Conservation (phyloP, 2,329 filamentous ascomycete genomes). For the Salinomyces thailandicus region DNA sequence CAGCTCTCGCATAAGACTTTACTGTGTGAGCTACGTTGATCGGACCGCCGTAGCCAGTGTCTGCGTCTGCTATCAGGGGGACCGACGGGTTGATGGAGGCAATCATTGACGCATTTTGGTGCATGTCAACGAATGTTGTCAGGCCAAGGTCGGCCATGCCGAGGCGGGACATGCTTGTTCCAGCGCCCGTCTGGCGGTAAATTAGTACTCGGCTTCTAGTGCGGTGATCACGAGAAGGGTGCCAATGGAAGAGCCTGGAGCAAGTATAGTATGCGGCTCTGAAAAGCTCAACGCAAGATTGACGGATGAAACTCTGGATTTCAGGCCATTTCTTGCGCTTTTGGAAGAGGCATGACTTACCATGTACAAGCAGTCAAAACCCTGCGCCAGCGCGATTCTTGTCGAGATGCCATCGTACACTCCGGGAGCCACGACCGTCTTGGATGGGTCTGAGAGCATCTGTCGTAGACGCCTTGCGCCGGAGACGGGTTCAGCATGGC, state of each 20-base stretch:
- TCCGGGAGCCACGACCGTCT: slow-evolving; percentile 48
- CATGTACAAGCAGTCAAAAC: slow-evolving; percentile 59
- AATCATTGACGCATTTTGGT: slow-evolving; percentile 53
- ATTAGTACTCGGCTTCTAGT: slow-evolving; percentile 6
- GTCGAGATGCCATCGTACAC: slow-evolving; percentile 61
- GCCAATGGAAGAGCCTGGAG: too few relatives aligned
- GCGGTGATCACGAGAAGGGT: too few relatives aligned
- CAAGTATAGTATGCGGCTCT: too few relatives aligned
- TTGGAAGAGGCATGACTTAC: too few relatives aligned
- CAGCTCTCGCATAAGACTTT: slow-evolving; percentile 30
- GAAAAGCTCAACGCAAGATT: too few relatives aligned
- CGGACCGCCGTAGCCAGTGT: slow-evolving; percentile 46
- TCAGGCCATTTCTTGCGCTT: too few relatives aligned
- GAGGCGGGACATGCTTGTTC: slow-evolving; percentile 50
- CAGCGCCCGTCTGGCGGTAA: slow-evolving; percentile 46
- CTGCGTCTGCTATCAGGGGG: slow-evolving; percentile 52
- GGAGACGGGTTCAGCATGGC: slow-evolving; percentile 11
- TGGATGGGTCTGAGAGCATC: slow-evolving; percentile 22
- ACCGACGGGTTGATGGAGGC: slow-evolving; percentile 45
- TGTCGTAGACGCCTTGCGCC: slow-evolving; percentile 19
- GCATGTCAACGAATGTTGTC: slow-evolving; percentile 53
- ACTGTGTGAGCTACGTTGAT: slow-evolving; percentile 22
- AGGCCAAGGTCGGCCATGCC: slow-evolving; percentile 55
- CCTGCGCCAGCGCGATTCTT: slow-evolving; percentile 50
- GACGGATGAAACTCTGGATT: too few relatives aligned